Evolutionary conservation across 352 stramenopile genomes (phyloP).

Genomic region (Phytophthora palmivora): DNA sequence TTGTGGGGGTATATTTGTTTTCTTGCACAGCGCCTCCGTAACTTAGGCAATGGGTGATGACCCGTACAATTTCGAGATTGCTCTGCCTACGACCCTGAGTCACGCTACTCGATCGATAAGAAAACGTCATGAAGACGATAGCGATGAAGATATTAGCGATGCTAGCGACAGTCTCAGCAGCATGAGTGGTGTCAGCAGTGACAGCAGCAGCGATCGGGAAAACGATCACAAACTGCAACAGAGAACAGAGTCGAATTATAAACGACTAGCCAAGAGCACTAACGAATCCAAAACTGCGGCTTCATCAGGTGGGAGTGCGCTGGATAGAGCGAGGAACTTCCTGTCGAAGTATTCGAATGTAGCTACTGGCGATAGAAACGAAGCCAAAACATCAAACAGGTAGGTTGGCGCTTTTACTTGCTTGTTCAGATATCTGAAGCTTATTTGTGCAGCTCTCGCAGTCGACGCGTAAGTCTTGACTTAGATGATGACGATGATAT

Average conservation of each 20-base stretch:
- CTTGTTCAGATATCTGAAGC: too few species aligned
- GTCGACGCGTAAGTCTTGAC: constrained; percentile 52
- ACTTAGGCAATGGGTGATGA: constrained; percentile 39
- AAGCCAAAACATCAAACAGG: constrained; percentile 15
- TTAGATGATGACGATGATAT: constrained; percentile 63
- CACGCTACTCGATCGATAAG: constrained; percentile 11
- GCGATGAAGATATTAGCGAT: constrained; percentile 18
- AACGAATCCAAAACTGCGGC: constrained; percentile 7
- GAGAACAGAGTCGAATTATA: background rate
- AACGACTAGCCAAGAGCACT: background rate
- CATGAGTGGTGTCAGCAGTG: constrained; percentile 28
- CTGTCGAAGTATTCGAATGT: constrained; percentile 76
- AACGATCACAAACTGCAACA: background rate
- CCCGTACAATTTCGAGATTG: constrained; percentile 63
- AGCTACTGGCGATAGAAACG: constrained; percentile 12
- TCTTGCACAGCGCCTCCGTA: background rate
- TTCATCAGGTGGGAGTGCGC: constrained; percentile 33
- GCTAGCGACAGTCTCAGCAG: constrained; percentile 25
- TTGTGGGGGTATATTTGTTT: too few species aligned
- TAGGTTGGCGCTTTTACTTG: too few species aligned
- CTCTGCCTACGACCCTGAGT: constrained; percentile 37
- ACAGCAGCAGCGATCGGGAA: constrained; percentile 6
- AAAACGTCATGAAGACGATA: constrained; percentile 1
- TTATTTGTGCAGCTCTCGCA: constrained; percentile 15
- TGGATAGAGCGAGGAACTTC: constrained; percentile 79